These are phyloP conservation scores for Fusarium continuum DNA, from an alignment of 2,329 filamentous ascomycete species.

Conservation along the genomic window DNA sequence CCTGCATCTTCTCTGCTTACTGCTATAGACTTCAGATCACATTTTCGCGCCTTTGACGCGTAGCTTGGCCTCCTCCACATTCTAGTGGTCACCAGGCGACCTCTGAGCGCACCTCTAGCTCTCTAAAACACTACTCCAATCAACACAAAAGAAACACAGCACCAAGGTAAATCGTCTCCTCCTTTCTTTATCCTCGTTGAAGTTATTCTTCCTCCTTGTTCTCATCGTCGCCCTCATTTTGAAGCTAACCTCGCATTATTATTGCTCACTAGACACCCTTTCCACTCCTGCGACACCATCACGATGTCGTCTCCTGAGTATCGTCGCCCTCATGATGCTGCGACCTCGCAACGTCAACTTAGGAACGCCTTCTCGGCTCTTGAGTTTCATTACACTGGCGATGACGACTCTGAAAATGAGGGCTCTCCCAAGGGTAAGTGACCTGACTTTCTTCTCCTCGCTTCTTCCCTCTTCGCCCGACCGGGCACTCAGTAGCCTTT, in stretches of 20 bases:
- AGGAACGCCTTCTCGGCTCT: constrained; percentile 20
- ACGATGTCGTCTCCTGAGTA: constrained; percentile 18
- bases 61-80: neutral
- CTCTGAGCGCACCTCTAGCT: neutral
- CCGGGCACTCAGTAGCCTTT: neutral
- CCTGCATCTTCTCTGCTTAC: neutral
- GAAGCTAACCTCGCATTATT: neutral
- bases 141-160: neutral
- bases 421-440: constrained; percentile 11
- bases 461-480: neutral
- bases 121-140: neutral
- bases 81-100: neutral
- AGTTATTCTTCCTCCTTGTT: neutral
- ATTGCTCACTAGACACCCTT: neutral
- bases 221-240: no score
- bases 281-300: neutral
- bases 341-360: neutral
- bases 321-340: constrained; percentile 3
- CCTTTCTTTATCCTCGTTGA: neutral
- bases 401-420: constrained; percentile 1
- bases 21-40: neutral
- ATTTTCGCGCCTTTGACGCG: neutral
- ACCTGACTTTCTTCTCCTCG: neutral
- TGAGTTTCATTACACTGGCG: neutral
- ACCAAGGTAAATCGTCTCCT: constrained; percentile 8